These are phyloP conservation scores for Samsoniella hepiali DNA, from an alignment of 2,329 filamentous ascomycete genomes.

Conservation along the genomic window DNA sequence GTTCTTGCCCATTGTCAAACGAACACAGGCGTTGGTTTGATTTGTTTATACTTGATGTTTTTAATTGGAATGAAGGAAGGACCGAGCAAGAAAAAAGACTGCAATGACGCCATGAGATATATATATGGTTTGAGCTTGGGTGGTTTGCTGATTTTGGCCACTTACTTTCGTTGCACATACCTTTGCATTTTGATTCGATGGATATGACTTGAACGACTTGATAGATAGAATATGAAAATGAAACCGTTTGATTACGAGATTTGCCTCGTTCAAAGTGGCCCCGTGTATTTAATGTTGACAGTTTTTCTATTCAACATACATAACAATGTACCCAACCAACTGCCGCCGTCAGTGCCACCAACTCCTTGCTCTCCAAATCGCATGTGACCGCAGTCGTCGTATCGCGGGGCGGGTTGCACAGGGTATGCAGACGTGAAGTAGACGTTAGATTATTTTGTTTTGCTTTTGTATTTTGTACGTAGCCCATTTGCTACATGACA, in stretches of 20 bases:
- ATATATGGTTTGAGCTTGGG: not conserved
- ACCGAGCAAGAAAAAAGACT: not conserved
- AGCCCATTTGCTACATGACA: constrained; percentile 54
- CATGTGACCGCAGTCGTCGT: not conserved
- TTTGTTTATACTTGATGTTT: constrained; percentile 8
- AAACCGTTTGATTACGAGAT: not conserved
- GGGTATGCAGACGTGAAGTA: not conserved
- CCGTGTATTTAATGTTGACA: constrained; percentile 1
- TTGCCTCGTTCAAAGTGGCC: not conserved
- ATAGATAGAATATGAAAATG: constrained; percentile 12
- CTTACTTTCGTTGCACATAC: constrained; percentile 6
- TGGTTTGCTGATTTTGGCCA: not conserved
- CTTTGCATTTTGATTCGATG: constrained; percentile 11
- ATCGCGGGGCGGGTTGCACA: not conserved
- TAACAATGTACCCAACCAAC: not conserved
- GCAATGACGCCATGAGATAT: not conserved
- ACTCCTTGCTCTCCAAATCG: not conserved
- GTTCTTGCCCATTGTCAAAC: not conserved
- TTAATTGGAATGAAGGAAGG: not conserved
- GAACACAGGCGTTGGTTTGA: constrained; percentile 2
- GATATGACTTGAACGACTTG: constrained; percentile 11
- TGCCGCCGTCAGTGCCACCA: not conserved
- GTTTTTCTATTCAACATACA: not conserved
- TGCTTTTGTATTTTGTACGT: constrained; percentile 40
- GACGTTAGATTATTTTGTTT: constrained; percentile 31